Evolutionary conservation across 1,139 yeast species (phyloP), one percentile per base, ranked within the genome.

Genomic region (Kodamaea ohmeri): DNA sequence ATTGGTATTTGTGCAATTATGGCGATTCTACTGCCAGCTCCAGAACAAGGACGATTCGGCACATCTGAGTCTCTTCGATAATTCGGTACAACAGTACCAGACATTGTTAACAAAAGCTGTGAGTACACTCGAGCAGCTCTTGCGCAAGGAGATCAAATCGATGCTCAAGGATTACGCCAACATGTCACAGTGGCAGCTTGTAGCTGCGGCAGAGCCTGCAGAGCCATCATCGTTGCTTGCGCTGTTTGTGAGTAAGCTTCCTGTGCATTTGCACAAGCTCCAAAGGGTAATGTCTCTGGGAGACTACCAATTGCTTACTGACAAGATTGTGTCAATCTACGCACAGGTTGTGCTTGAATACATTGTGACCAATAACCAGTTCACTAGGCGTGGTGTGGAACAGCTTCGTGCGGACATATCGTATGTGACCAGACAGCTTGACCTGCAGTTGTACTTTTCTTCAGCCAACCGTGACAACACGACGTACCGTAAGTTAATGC

Each of bases 341-440:
- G 72, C 80, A 7, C 60, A 61, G 20, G 69, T 78, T 33, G 58
- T 81, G 44, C 66, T 71, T 51, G 83, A 80, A 46, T 76, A 77
- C 39, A 70, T 84, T 35, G 65, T 84, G 34, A 78, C 82, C 44
- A 75, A 80, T 36, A 83, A 83, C 53, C 73, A 68, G 45, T 88
- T 88, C 58, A 73, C 72, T 32, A 46, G 51, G 11, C 35, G 46
- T 1, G 95, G 95, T 0, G 72, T 80, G 1, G 48, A 50, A 6
- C 90, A 83, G 51, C 63, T 88, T 16, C 53, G 62, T 5, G 47
- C 56, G 4, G 95, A 87, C 55, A 63, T 82, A 26, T 55, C 60
- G 1, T 67, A 68, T 26, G 44, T 83, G n/a, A 65, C 71, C 47
- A 51, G 57, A 2, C 47, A 61, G 22, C 53, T 83, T 38, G 58